Percentiles rank a stretch among this genome's conserved stretches.
phyloP scores from a whole-genome alignment of 129 eudicot genomes.

The Pseudognaphalium luteoalbum region DNA sequence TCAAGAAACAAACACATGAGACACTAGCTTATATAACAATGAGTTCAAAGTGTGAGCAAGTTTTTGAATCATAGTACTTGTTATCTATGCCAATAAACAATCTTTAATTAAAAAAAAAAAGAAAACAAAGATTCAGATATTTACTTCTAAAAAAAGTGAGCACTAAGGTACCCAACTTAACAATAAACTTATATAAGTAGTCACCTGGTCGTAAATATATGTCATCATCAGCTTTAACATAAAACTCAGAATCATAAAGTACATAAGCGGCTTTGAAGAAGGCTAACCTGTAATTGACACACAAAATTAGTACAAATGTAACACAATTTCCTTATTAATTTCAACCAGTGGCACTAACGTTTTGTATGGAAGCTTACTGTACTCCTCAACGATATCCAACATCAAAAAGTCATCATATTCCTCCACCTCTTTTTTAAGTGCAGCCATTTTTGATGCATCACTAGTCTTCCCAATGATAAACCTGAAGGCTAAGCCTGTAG shows the following conservation, averaged over 20 bases:
- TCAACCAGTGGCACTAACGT: constrained; percentile 47
- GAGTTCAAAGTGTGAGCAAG: background rate
- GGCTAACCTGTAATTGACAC: constrained; percentile 47
- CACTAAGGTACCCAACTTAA: constrained; percentile 4
- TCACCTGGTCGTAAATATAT: constrained; percentile 70
- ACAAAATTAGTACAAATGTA: constrained; percentile 15
- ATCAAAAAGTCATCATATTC: constrained; percentile 62
- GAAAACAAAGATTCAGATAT: background rate
- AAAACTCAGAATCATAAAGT: constrained; percentile 65
- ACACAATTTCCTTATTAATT: constrained; percentile 4
- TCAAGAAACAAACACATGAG: constrained; percentile 1
- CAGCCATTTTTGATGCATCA: constrained; percentile 55
- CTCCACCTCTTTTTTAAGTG: constrained; percentile 54
- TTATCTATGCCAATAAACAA: constrained; percentile 14
- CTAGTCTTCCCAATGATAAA: constrained; percentile 62
- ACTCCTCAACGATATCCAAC: constrained; percentile 58
- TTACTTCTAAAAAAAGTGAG: background rate
- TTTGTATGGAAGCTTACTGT: constrained; percentile 62
- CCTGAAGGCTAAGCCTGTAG: constrained; percentile 70
- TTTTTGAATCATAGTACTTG: constrained; percentile 3
- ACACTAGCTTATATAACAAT: constrained; percentile 6
- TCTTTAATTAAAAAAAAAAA: background rate
- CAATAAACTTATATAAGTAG: constrained; percentile 6
- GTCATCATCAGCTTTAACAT: constrained; percentile 76
- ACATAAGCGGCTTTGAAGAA: constrained; percentile 67